phyloP scores from a whole-genome alignment of 345 rosid species.

The Hypericum perforatum region DNA sequence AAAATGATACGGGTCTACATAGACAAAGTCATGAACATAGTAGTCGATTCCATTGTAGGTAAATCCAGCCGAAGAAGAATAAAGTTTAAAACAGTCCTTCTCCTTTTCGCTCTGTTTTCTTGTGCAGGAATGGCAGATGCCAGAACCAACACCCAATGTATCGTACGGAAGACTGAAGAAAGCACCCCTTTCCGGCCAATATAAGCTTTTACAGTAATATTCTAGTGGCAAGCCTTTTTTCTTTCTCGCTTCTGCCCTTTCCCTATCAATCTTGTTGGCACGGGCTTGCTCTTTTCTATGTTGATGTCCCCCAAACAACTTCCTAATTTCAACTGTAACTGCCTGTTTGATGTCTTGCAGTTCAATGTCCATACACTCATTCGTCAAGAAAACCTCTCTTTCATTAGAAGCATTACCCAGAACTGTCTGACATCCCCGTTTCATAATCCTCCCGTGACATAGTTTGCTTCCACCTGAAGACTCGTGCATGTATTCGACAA shows the following conservation, averaged over 20 bases:
- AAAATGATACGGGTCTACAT: conserved; percentile 16
- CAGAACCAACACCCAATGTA: conserved; percentile 20
- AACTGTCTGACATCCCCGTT: conserved; percentile 17
- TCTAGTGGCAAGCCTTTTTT: conserved; percentile 20
- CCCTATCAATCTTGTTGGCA: conserved; percentile 18
- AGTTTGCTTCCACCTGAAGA: conserved; percentile 17
- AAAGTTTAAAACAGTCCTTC: conserved; percentile 11
- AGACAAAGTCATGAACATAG: conserved; percentile 18
- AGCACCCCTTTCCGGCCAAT: conserved; percentile 27
- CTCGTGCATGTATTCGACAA: conserved; percentile 24
- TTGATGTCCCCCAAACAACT: conserved; percentile 17
- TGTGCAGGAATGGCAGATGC: conserved; percentile 17
- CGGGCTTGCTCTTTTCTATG: conserved; percentile 11
- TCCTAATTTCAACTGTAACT: conserved; percentile 12
- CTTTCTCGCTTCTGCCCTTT: conserved; percentile 21
- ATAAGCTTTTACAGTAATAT: conserved; percentile 25
- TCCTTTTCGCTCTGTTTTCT: conserved; percentile 12
- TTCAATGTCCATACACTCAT: conserved; percentile 14
- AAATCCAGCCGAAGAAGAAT: conserved; percentile 14
- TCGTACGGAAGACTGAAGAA: conserved; percentile 18
- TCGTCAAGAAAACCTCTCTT: conserved; percentile 24
- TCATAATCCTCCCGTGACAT: conserved; percentile 23
- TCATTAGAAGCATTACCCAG: conserved; percentile 24
- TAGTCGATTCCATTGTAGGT: conserved; percentile 13
- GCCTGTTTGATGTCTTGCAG: conserved; percentile 17